Evolutionary conservation across 2,329 filamentous ascomycete species (phyloP), one percentile per base, ranked within the genome.

Genomic region (Raffaelea arxii): DNA sequence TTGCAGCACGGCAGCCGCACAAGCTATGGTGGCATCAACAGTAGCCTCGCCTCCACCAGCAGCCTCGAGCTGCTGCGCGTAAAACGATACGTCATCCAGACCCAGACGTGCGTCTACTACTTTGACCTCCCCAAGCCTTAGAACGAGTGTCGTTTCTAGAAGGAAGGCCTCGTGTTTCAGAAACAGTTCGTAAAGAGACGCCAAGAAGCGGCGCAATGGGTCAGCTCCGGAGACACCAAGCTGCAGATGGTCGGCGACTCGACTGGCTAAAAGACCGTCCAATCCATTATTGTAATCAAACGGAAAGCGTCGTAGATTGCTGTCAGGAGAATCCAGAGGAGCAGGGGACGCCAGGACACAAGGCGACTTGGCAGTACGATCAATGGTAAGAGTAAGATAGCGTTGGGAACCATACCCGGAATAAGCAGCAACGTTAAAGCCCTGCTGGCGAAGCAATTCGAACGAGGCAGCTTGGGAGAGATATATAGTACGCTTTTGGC

Each of bases 301-400:
- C 2, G 82, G 75, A 52, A 85, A 80, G 38, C 64, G 73, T 46
- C 67, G 68, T 7, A 49, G 25, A 12, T 12, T 22, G 4, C 6
- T 19, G 39, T 2, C 27, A 19, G 35, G 19, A 19, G 3, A 19
- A 18, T 2, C 24, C 43, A 6, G 18, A 12, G 30, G 22, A 4
- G 25, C 21, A 1, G 77, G 71, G 2, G 82, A 78, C 10, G 72
- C 74, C 48, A 83, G 68, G 39, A 89, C 72, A 56, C 78, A 82
- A 3, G 83, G 84, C 9, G 70, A 75, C 43, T 76, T 68, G 16
- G 71, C 68, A 12, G 73, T 71, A 43, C 85, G 75, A 59, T 86
- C 80, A 42, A 88, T 69, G 4, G 77, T 77, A 46, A 90, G 69
- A 32, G 76, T 77, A 11, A 89, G 57, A 40, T 78, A 74, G 48